Evolutionary conservation across 345 rosid species (phyloP).

Genomic region (Linum tenue): DNA sequence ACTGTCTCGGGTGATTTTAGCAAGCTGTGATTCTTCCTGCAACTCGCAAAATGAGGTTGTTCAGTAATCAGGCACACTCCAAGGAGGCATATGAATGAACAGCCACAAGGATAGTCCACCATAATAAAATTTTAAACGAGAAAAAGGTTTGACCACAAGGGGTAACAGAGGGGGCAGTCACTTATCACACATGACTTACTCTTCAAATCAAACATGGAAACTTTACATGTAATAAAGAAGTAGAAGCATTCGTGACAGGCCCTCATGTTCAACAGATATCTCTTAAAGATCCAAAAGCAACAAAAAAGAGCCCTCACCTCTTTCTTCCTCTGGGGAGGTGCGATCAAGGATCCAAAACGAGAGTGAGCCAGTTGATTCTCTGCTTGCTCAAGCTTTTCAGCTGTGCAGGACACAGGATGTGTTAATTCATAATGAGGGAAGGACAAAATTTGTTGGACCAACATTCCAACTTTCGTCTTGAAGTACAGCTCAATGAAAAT

Average conservation of each 20-base stretch:
- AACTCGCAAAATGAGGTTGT: conserved; percentile 6
- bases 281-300: background rate
- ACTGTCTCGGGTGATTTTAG: conserved; percentile 96
- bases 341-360: conserved; percentile 58
- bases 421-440: conserved; percentile 2
- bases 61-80: background rate
- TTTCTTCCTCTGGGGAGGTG: conserved; percentile 69
- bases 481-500: background rate
- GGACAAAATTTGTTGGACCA: background rate
- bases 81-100: background rate
- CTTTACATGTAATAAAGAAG: too few species aligned
- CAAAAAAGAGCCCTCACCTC: conserved; percentile 45
- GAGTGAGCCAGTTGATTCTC: conserved; percentile 86
- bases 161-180: background rate
- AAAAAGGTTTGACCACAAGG: background rate
- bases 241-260: background rate
- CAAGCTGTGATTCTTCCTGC: conserved; percentile 94
- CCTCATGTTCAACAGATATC: background rate
- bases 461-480: background rate
- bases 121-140: background rate
- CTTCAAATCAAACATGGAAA: background rate
- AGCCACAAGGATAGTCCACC: background rate
- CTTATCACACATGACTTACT: background rate
- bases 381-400: conserved; percentile 98
- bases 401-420: conserved; percentile 30